Evolutionary conservation across 306 rosid genomes (phyloP), one percentile per base, ranked within the genome.

Genomic region (Coriaria nepalensis): DNA sequence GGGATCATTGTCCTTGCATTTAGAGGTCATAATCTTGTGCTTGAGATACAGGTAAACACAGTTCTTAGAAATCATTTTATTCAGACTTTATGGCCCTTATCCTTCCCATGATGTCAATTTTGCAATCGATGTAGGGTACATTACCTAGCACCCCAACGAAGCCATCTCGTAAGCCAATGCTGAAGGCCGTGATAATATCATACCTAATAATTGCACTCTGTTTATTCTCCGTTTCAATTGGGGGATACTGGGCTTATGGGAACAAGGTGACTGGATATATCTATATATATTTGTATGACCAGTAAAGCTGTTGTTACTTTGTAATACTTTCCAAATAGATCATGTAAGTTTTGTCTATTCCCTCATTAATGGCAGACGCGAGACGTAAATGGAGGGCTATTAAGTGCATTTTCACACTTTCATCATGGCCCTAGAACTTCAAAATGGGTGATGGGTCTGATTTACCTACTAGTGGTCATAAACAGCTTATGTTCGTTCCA

Each of bases 1-100:
- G 96, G 93, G 11, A 74, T 82, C 4, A 69, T 71, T 54, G 81
- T 80, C 69, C 79, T 86, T 12, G 69, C 93, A 63, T 82, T 86
- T 48, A 75, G 93, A 64, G 90, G 93, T 58, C 93, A 86, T 72
- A 79, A 86, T 52, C 86, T 79, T 43, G 86, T 77, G 41, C 65
- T 82, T 10, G 93, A 86, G 66, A 77, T 86, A 57, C 88, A 81
- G 83, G 96, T 81, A 57, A 53, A n/a, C n/a, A n/a, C n/a, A n/a
- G n/a, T n/a, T n/a, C n/a, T n/a, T n/a, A n/a, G n/a, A n/a, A n/a
- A n/a, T n/a, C n/a, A n/a, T n/a, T n/a, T n/a, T n/a, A n/a, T n/a
- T n/a, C n/a, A n/a, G n/a, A n/a, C n/a, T n/a, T n/a, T n/a, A n/a
- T n/a, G n/a, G n/a, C n/a, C n/a, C n/a, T n/a, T n/a, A n/a, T n/a